Base-by-base conservation (phyloP, 176 grass and related monocot species). In the Carex cristatella region DNA sequence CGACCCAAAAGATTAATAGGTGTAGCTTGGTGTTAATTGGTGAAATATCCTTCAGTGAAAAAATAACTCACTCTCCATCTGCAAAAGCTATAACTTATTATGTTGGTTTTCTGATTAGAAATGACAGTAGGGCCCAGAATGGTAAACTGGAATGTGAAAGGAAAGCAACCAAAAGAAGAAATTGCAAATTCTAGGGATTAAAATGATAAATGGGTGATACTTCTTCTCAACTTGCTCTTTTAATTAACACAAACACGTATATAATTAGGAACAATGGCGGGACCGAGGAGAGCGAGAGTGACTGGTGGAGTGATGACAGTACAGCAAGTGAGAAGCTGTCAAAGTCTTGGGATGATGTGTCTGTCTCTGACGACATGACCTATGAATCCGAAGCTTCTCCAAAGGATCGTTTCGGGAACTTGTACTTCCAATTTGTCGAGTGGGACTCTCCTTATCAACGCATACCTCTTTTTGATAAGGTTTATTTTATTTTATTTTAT, bases 251-350 rank as follows among this genome's bases (percentile, higher is more conserved):
- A 23, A 23, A 2, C 23, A 57, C 13, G 33, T 86, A 64, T 58
- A 68, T 4, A 31, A 77, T 58, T 46, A 86, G 62, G 37, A 77
- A 37, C 51, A 86, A 55, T 23, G 55, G 42, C 14, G n/a, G 10
- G 31, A 76, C 40, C 48, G 85, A 90, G 65, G 89, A 90, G 4
- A 93, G 89, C 14, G 94, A 93, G 86, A 88, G 76, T 3, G 94
- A 97, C 84, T 96, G 88, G 5, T 97, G 79, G 81, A 97, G 91
- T 10, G 91, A 91, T 35, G 94, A 91, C 37, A 97, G 91, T 30
- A 62, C 57, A 2, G 86, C 79, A 81, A 81, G 76, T 5, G 89
- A 91, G 38, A 81, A 85, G 84, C 66, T 85, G 3, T 88, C 89
- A 15, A 82, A 79, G 46, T 93, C 89, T 0, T 97, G 91, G 81